Base-by-base conservation (phyloP, 176 grass and related monocot genomes). In the Hordeum vulgare region DNA sequence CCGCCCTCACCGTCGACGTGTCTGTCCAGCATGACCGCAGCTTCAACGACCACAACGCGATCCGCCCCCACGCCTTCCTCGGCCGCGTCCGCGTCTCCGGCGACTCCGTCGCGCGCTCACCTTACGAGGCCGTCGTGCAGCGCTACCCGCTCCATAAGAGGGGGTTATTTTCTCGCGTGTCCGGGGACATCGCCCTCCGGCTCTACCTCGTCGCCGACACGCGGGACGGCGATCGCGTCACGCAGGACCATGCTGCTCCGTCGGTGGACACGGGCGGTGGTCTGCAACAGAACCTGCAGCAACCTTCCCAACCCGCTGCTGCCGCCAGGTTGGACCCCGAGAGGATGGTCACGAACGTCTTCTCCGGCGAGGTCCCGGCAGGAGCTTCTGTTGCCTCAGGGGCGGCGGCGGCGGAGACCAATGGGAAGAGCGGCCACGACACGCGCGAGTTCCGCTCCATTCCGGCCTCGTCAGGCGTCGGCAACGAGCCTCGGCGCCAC, bases 141-240 rank as follows among this genome's bases (percentile, higher is more conserved):
- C 72, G 94, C 13, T 97, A 86, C 80, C 94, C 91, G 24, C 91
- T 97, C 26, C 91, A 97, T 17, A 97, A 97, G 23, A 72, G 89
- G 7, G 83, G 89, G 4, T 28, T 97, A 12, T 94, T 97, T 73
- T 97, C 94, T 5, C 89, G 91, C 21, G 87, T 97, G 35, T 86
- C 91, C 41, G 94, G 94, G n/a, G 91, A 94, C 82, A 89, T 97
- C 89, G 89, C 87, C 1, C 85, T 97, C 6, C 80, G 72, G 1
- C 72, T 86, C 8, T 94, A 94, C 64, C 74, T 80, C 1, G 7
- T 93, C 13, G 35, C 68, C 20, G 26, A 74, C 26, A n/a, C 7
- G 12, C 5, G 11, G 5, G 67, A 37, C 37, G 61, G 66, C 44
- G 67, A 71, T 42, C 44, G 21, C 12, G 31, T 10, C 36, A 4